Conservation (phyloP, 495 filamentous ascomycete species). For the Annulohypoxylon nitens region DNA sequence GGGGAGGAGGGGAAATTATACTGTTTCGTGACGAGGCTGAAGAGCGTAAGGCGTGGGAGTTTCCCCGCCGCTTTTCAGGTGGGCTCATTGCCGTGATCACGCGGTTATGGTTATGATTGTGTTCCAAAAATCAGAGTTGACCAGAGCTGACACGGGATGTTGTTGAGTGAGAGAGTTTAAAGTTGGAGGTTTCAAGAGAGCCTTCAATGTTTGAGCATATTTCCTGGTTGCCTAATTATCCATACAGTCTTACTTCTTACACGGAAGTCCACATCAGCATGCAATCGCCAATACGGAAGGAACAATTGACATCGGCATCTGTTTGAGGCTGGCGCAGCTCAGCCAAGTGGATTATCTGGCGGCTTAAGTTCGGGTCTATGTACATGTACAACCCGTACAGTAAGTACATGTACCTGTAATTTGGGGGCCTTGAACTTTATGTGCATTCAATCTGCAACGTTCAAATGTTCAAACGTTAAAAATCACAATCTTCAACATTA, state of each 20-base stretch:
- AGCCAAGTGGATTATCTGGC: constrained; percentile 22
- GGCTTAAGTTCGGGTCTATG: constrained; percentile 45
- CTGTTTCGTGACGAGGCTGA: constrained; percentile 40
- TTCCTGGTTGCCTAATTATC: constrained; percentile 12
- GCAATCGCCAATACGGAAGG: constrained; percentile 24
- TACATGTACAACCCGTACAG: not conserved
- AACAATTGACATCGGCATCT: constrained; percentile 9
- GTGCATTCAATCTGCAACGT: not conserved
- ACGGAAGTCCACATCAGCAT: constrained; percentile 29
- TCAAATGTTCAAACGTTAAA: too few species aligned
- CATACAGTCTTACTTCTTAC: constrained; percentile 12
- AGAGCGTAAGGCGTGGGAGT: constrained; percentile 42
- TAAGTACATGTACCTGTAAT: constrained; percentile 21
- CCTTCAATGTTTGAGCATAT: constrained; percentile 18
- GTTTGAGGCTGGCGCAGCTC: constrained; percentile 33
- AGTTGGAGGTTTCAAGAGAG: constrained; percentile 6
- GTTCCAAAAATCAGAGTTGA: constrained; percentile 1
- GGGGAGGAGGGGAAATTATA: constrained; percentile 58
- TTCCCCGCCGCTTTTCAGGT: constrained; percentile 53
- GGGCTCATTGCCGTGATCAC: constrained; percentile 42
- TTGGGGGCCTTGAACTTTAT: constrained; percentile 1
- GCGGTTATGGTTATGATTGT: not conserved
- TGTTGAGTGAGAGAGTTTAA: constrained; percentile 7
- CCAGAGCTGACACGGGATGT: constrained; percentile 17
- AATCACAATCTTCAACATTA: not conserved